A percentile compares a stretch with the other conserved stretches of the same genome.
Evolutionary conservation across 768 basidiomycete species (phyloP).

Genomic region (Leccinellum albellum): DNA sequence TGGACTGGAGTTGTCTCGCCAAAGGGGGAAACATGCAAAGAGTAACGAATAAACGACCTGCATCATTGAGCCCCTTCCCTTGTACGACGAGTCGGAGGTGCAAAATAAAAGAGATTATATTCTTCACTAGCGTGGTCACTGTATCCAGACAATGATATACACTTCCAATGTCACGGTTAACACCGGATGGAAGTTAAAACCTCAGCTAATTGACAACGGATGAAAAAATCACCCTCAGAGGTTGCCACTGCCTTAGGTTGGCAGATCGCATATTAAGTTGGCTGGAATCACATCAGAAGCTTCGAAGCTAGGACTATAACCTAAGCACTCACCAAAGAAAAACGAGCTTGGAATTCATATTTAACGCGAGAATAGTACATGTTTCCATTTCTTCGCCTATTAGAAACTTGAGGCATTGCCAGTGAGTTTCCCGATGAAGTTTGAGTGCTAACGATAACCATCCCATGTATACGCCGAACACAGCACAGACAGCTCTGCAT

Average conservation of each 20-base stretch:
- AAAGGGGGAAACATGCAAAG: constrained; percentile 19
- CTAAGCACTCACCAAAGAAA: constrained; percentile 12
- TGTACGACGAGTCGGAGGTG: constrained; percentile 19
- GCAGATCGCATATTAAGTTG: constrained; percentile 15
- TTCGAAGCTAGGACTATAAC: not conserved
- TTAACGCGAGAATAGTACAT: constrained; percentile 17
- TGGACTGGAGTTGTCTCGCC: not conserved
- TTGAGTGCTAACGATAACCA: constrained; percentile 16
- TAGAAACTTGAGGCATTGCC: not conserved
- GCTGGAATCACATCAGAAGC: constrained; percentile 4
- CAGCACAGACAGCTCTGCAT: constrained; percentile 13
- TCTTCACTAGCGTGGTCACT: not conserved
- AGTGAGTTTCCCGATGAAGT: not conserved
- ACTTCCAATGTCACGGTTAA: not conserved
- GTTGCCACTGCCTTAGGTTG: too few species aligned
- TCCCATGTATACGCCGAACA: constrained; percentile 9
- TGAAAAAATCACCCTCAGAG: constrained; percentile 13
- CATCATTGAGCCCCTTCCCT: constrained; percentile 11
- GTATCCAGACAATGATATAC: constrained; percentile 12
- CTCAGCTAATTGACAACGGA: not conserved
- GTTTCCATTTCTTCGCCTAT: not conserved
- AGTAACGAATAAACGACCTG: constrained; percentile 18
- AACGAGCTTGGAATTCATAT: constrained; percentile 19
- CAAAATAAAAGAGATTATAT: too few species aligned
- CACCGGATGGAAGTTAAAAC: not conserved